phyloP scores from a whole-genome alignment of 2,329 filamentous ascomycete species.

The Fusarium brevicatenulatum region DNA sequence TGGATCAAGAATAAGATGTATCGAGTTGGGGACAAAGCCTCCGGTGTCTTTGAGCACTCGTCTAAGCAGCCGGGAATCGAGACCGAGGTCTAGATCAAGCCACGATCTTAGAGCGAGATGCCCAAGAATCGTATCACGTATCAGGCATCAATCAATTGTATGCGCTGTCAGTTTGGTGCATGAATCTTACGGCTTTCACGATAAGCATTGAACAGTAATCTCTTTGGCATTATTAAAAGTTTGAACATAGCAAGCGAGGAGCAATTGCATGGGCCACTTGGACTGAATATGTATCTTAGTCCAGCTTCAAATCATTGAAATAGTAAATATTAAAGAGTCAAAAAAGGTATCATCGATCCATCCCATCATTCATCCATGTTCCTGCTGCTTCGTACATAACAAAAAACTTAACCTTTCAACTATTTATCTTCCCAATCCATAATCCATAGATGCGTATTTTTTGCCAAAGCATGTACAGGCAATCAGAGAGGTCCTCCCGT shows the following conservation, averaged over 20 bases:
- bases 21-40: slow-evolving; percentile 68
- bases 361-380: slow-evolving; percentile 34
- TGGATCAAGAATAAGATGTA: slow-evolving; percentile 63
- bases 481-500: background rate
- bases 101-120: slow-evolving; percentile 5
- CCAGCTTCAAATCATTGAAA: slow-evolving; percentile 11
- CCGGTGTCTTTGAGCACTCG: slow-evolving; percentile 67
- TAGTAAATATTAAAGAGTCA: slow-evolving; percentile 15
- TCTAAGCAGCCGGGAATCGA: slow-evolving; percentile 70
- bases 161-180: background rate
- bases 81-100: slow-evolving; percentile 69
- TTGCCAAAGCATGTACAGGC: slow-evolving; percentile 5
- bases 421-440: slow-evolving; percentile 6
- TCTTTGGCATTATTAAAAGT: slow-evolving; percentile 5
- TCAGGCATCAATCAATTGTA: background rate
- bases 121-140: background rate
- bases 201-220: background rate
- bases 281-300: background rate
- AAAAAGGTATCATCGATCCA: slow-evolving; percentile 34
- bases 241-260: slow-evolving; percentile 24
- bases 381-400: slow-evolving; percentile 23
- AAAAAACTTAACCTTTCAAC: slow-evolving; percentile 1
- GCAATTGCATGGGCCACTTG: background rate
- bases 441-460: slow-evolving; percentile 2
- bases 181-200: background rate